Evolutionary conservation across 2,329 filamentous ascomycete genomes (phyloP).

Genomic region (Chlorencoelia australis): DNA sequence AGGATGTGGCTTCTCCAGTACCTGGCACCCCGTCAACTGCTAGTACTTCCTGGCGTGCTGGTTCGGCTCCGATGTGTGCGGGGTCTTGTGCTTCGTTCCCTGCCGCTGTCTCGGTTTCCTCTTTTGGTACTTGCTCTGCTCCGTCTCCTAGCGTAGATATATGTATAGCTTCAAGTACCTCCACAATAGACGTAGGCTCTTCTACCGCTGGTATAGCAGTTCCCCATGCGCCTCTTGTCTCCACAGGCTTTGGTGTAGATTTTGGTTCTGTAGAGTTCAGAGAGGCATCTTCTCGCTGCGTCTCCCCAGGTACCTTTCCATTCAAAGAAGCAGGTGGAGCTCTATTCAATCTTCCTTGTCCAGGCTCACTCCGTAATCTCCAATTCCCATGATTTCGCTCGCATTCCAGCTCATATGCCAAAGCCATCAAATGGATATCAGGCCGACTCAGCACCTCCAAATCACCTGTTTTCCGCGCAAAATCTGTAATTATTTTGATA

Average conservation of each 20-base stretch:
- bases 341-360: constrained; percentile 70
- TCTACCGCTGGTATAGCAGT: constrained; percentile 16
- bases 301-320: constrained; percentile 18
- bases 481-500: constrained; percentile 69
- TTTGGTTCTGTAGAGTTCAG: not conserved
- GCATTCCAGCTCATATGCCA: constrained; percentile 90
- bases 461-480: constrained; percentile 84
- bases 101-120: constrained; percentile 11
- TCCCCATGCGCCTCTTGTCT: constrained; percentile 21
- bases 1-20: constrained; percentile 18
- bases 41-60: not conserved
- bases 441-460: constrained; percentile 76
- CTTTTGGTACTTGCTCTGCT: constrained; percentile 1
- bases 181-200: constrained; percentile 16
- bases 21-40: constrained; percentile 1
- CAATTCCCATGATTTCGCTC: constrained; percentile 86
- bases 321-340: constrained; percentile 33
- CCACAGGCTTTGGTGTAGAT: constrained; percentile 5
- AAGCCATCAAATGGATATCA: constrained; percentile 79
- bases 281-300: constrained; percentile 7
- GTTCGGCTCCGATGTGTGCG: not conserved
- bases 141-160: constrained; percentile 1
- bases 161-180: constrained; percentile 13
- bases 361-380: constrained; percentile 68
- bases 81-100: constrained; percentile 2